Conservation (phyloP, 2,329 filamentous ascomycete species). For the Colletotrichum cuscutae region DNA sequence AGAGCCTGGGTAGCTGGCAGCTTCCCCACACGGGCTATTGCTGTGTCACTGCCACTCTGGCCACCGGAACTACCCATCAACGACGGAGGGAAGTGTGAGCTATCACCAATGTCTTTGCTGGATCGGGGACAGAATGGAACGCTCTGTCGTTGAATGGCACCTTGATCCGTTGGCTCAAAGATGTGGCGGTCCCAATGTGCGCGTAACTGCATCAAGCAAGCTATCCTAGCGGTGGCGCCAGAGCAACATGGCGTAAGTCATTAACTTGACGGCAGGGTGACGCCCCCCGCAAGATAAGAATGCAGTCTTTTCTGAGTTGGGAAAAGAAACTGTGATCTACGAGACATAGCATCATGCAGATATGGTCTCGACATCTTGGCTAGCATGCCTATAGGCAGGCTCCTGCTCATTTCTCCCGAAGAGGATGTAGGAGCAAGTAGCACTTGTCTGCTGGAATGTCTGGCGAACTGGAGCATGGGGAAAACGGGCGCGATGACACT, state of each 20-base stretch:
- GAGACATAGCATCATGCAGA: slow-evolving; percentile 3
- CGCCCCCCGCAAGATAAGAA: slow-evolving; percentile 6
- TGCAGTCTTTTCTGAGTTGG: slow-evolving; percentile 2
- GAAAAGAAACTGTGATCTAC: slow-evolving; percentile 7
- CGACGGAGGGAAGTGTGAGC: background rate
- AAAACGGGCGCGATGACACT: background rate
- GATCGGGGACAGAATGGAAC: background rate
- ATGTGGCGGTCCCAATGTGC: background rate
- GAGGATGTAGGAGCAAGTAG: background rate
- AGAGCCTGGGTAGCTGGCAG: background rate
- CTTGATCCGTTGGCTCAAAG: background rate
- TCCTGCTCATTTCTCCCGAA: background rate
- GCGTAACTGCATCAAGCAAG: background rate
- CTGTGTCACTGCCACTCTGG: background rate
- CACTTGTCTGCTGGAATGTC: background rate
- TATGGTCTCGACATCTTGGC: slow-evolving; percentile 3
- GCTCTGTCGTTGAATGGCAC: background rate
- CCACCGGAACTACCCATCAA: background rate
- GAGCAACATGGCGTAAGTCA: background rate
- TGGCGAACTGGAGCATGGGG: background rate
- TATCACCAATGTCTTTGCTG: background rate
- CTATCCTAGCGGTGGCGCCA: background rate
- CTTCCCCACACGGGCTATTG: background rate
- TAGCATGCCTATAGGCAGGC: background rate
- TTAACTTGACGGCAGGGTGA: background rate